Conservation (phyloP, 176 grass and related monocot genomes). For the Ananas comosus region DNA sequence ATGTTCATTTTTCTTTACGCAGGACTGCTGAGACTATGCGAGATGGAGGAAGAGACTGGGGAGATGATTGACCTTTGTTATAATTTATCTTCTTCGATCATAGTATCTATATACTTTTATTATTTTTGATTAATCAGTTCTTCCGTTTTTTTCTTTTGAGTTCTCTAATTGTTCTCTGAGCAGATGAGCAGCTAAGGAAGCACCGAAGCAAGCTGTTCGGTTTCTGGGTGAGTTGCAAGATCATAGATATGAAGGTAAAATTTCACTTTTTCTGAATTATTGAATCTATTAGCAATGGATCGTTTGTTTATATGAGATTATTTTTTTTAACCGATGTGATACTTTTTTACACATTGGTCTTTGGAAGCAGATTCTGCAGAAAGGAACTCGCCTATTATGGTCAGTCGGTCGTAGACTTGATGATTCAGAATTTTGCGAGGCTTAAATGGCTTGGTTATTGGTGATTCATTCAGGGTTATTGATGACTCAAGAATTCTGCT, state of each 20-base stretch:
- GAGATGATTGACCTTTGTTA: no score
- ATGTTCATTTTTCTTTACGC: no score
- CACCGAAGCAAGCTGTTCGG: not conserved
- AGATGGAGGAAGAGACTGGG: no score
- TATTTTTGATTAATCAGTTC: not conserved
- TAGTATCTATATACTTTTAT: not conserved
- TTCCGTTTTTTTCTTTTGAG: not conserved
- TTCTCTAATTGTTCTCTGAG: not conserved
- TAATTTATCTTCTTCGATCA: not conserved
- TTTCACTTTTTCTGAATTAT: not conserved
- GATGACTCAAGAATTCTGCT: no score
- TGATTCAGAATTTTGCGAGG: no score
- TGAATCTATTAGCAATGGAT: not conserved
- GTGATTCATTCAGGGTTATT: no score
- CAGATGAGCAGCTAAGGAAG: not conserved
- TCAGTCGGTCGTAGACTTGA: no score
- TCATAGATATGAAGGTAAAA: not conserved
- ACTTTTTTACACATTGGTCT: not conserved
- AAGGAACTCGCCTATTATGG: not conserved
- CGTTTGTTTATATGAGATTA: not conserved
- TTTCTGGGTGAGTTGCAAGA: not conserved
- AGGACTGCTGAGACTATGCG: no score
- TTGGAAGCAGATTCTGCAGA: not conserved
- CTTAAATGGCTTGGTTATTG: no score
- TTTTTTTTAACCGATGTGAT: not conserved